Percentiles rank a stretch among this genome's conserved stretches.
Evolutionary conservation across 176 grass and related monocot genomes (phyloP).

Genomic region (Raddia distichophylla): DNA sequence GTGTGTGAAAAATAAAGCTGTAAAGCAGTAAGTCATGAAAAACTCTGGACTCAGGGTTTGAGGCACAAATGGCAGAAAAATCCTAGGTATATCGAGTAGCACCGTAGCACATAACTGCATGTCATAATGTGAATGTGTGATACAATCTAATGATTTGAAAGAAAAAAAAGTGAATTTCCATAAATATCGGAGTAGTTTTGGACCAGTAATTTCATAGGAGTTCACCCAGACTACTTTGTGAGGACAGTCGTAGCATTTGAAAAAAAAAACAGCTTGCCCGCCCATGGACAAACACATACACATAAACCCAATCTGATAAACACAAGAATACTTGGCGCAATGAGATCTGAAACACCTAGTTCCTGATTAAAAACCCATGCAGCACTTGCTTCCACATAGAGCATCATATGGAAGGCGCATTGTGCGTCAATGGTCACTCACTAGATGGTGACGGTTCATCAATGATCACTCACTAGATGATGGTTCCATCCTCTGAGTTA

Average conservation of each 20-base stretch:
- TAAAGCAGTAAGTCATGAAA: not conserved
- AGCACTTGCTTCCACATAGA: not conserved
- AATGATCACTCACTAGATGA: slow-evolving; percentile 15
- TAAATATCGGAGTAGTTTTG: not conserved
- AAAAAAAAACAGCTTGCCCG: not conserved
- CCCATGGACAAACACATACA: not conserved
- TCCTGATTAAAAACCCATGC: not conserved
- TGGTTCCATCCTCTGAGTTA: slow-evolving; percentile 61
- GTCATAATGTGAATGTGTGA: no score
- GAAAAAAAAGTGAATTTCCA: not conserved
- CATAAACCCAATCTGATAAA: not conserved
- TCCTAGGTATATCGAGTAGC: not conserved
- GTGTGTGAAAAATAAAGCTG: not conserved
- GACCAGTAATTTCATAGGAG: not conserved
- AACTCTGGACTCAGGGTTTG: not conserved
- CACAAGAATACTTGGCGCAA: not conserved
- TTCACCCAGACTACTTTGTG: no score
- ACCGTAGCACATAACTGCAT: not conserved
- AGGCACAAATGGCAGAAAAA: not conserved
- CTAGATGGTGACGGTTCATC: slow-evolving; percentile 14
- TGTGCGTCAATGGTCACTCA: slow-evolving; percentile 7
- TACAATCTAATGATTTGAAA: not conserved
- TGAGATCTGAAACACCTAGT: not conserved
- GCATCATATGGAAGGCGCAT: not conserved
- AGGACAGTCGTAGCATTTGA: not conserved